phyloP scores from a whole-genome alignment of 2,329 filamentous ascomycete genomes.

The Akanthomyces lecanii region DNA sequence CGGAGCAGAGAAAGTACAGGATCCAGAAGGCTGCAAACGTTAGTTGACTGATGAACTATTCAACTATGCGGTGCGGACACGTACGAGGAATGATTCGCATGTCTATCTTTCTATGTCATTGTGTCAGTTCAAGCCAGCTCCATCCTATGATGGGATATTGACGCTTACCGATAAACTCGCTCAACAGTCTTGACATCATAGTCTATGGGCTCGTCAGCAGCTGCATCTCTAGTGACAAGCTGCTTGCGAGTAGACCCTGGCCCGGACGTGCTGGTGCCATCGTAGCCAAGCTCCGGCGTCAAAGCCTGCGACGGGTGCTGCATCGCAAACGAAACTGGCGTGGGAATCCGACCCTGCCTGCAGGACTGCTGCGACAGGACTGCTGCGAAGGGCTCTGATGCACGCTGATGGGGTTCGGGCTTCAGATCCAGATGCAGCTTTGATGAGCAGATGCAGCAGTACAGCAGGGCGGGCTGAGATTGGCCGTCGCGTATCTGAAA shows the following conservation, averaged over 20 bases:
- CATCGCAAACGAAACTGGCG: slow-evolving; percentile 3
- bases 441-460: not conserved
- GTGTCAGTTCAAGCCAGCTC: slow-evolving; percentile 1
- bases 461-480: not conserved
- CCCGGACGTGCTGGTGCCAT: slow-evolving; percentile 1
- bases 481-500: not conserved
- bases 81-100: slow-evolving; percentile 55
- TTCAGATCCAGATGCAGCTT: not conserved
- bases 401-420: too few relatives aligned
- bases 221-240: not conserved
- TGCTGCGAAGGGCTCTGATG: not conserved
- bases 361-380: not conserved
- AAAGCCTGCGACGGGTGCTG: not conserved
- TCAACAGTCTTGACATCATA: slow-evolving; percentile 51
- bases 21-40: slow-evolving; percentile 69
- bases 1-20: slow-evolving; percentile 87
- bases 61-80: slow-evolving; percentile 4
- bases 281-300: slow-evolving; percentile 4
- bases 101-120: slow-evolving; percentile 46
- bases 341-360: not conserved
- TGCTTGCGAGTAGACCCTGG: not conserved
- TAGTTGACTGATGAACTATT: too few relatives aligned
- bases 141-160: not conserved
- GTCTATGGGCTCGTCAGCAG: slow-evolving; percentile 25
- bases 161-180: slow-evolving; percentile 44